These are phyloP conservation scores for Echinosophora koreensis DNA, from an alignment of 306 rosid species.

Conservation along the genomic window DNA sequence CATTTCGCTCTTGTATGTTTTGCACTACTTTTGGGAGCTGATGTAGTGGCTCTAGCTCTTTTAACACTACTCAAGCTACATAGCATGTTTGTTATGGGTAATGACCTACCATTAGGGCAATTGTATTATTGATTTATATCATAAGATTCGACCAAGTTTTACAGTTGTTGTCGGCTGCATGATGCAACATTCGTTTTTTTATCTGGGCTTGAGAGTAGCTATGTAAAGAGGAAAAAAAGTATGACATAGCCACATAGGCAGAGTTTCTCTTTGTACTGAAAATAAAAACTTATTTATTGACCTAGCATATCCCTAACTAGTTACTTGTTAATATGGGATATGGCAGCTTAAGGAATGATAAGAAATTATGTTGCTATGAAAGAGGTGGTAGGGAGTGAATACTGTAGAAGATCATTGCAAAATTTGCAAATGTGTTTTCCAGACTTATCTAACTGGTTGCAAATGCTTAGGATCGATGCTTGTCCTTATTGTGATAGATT, in stretches of 20 bases:
- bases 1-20: conserved; percentile 17
- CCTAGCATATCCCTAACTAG: conserved; percentile 22
- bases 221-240: neutral
- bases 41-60: conserved; percentile 5
- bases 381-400: conserved; percentile 34
- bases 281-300: neutral
- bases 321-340: conserved; percentile 21
- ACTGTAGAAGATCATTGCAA: conserved; percentile 22
- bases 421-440: conserved; percentile 7
- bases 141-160: neutral
- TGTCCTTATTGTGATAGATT: conserved; percentile 28
- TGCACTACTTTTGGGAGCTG: conserved; percentile 6
- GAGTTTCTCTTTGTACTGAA: conserved; percentile 2
- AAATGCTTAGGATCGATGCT: conserved; percentile 33
- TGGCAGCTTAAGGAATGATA: neutral
- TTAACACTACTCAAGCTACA: conserved; percentile 10
- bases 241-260: neutral
- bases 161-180: neutral
- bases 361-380: conserved; percentile 27
- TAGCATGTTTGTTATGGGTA: neutral
- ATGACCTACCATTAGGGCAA: neutral
- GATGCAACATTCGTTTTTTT: neutral
- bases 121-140: neutral
- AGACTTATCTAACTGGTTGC: conserved; percentile 3
- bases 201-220: neutral